phyloP scores from a whole-genome alignment of 1,284 basidiomycete species.

The Naganishia sp. region DNA sequence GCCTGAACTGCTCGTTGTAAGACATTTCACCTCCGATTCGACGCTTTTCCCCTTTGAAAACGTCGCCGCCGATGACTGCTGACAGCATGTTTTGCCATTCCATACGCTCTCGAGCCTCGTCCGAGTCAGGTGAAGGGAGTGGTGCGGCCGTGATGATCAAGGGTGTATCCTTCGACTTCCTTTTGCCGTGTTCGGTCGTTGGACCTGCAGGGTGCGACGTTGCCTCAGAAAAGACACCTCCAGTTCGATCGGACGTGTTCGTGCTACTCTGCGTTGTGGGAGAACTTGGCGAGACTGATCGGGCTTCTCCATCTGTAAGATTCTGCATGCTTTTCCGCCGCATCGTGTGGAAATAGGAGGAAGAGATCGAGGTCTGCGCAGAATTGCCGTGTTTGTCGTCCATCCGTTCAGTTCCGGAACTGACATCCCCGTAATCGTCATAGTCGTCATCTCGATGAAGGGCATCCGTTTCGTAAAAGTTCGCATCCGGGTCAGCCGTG shows the following conservation, averaged over 20 bases:
- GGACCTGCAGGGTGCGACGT: not conserved
- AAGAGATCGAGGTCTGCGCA: not conserved
- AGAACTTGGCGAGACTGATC: conserved; percentile 13
- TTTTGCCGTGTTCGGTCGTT: not conserved
- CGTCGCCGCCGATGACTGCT: conserved; percentile 87
- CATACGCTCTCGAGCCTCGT: conserved; percentile 75
- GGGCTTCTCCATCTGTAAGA: not conserved
- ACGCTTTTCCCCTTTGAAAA: conserved; percentile 87
- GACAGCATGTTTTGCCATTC: conserved; percentile 95
- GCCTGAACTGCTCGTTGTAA: conserved; percentile 63
- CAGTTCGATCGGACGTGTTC: not conserved
- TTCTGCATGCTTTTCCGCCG: conserved; percentile 1
- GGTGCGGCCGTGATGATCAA: conserved; percentile 1
- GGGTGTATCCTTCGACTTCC: not conserved
- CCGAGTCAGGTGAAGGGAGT: conserved; percentile 35
- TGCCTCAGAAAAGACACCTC: not conserved
- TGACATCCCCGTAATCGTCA: conserved; percentile 8
- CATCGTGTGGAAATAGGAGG: not conserved
- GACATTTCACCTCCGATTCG: conserved; percentile 72
- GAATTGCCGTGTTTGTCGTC: conserved; percentile 3
- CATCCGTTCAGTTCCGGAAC: not conserved
- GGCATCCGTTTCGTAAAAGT: conserved; percentile 30
- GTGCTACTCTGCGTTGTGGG: not conserved
- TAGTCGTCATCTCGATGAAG: conserved; percentile 28
- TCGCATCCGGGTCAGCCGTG: conserved; percentile 34